phyloP scores from a whole-genome alignment of 371 early-diverging fungal genomes.

The Mortierella sp. region DNA sequence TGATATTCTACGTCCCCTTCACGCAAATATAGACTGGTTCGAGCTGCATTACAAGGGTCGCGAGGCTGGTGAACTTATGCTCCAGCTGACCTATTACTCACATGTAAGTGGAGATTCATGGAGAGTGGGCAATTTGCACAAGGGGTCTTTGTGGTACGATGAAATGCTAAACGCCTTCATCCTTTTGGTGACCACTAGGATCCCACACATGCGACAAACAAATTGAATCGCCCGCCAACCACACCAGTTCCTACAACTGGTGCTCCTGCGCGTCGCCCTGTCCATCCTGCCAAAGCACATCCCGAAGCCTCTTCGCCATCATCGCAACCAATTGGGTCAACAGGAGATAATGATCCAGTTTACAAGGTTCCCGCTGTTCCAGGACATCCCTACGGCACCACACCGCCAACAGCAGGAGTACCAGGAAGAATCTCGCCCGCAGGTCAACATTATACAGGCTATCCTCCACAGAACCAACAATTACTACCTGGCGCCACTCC shows the following conservation, averaged over 20 bases:
- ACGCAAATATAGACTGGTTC: constrained; percentile 63
- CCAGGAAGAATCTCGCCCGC: constrained; percentile 25
- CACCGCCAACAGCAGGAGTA: constrained; percentile 2
- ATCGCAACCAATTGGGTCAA: background rate
- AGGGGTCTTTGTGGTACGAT: background rate
- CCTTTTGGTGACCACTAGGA: constrained; percentile 32
- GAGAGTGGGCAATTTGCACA: background rate
- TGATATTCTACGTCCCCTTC: background rate
- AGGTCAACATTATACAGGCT: constrained; percentile 8
- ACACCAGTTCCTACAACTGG: constrained; percentile 14
- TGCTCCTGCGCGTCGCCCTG: constrained; percentile 22
- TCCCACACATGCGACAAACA: constrained; percentile 29
- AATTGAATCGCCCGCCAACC: constrained; percentile 13
- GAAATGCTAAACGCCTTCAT: too few relatives aligned
- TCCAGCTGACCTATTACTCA: constrained; percentile 69
- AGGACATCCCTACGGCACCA: constrained; percentile 6
- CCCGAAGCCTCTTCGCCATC: background rate
- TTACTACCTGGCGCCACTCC: constrained; percentile 8
- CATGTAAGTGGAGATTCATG: constrained; percentile 54
- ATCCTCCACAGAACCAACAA: background rate
- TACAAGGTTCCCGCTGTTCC: constrained; percentile 23
- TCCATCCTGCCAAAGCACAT: constrained; percentile 15
- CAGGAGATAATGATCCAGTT: constrained; percentile 1
- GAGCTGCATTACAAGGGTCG: constrained; percentile 60
- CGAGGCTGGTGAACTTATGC: constrained; percentile 64